Evolutionary conservation across 495 filamentous ascomycete species (phyloP), one percentile per base, ranked within the genome.

Genomic region (Wilcoxina mikolae): DNA sequence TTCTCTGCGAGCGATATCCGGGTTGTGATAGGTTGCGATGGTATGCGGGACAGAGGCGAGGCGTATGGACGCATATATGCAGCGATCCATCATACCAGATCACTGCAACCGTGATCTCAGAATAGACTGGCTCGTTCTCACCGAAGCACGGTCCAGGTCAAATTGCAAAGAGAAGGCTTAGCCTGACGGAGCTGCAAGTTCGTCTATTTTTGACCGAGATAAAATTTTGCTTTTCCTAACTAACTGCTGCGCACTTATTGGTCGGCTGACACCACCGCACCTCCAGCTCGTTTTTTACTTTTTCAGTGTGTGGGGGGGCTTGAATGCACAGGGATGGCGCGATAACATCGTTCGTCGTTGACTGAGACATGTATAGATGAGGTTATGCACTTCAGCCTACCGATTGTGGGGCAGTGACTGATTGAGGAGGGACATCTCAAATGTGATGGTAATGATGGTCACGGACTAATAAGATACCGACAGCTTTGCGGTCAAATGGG

Each of bases 211-310:
- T 17, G 22, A 24, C 22, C 11, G 43, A 39, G 15, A 39, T 39
- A 5, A 12, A 18, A 15, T 39, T 24, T 46, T 17, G n/a, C 43
- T 46, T 46, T 20, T 46, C 23, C 15, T 18, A 12, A 17, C n/a
- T 11, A 20, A 17, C 15, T 24, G 43, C 43, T 24, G 15, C 43
- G 43, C 43, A 46, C n/a, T 46, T 46, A 46, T 46, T 46, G 43
- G 43, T 46, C 43, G 43, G 15, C 43, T 46, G 43, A 46, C 43
- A 46, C 43, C 35, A 15, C 35, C 35, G 20, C 15, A 39, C 11
- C 31, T 35, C 43, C 43, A 24, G 23, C 35, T 12, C 15, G 23
- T 46, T 46, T 46, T 46, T 46, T 46, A 20, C 43, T 46, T 46
- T 20, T 46, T 17, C 35, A 18, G 35, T 18, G 1, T 9, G 31